phyloP scores from a whole-genome alignment of 2,329 filamentous ascomycete genomes.

The Colletotrichum sp. region DNA sequence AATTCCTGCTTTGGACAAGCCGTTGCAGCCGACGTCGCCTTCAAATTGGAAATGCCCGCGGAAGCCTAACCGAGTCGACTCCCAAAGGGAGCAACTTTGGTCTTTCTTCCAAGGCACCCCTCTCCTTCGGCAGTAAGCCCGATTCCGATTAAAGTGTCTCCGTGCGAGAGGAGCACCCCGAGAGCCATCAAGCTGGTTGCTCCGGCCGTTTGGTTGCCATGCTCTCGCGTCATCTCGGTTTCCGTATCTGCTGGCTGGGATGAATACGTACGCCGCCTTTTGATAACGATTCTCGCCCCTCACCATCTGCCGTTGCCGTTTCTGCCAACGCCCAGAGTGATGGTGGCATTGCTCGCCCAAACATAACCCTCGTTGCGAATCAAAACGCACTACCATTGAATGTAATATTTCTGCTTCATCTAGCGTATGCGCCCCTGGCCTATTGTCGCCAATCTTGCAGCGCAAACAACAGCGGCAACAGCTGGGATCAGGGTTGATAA shows the following conservation, averaged over 20 bases:
- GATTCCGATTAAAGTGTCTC: background rate
- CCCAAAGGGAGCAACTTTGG: background rate
- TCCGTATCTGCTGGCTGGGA: background rate
- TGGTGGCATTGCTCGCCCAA: background rate
- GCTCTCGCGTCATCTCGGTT: background rate
- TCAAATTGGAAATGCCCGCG: background rate
- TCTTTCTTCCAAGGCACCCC: background rate
- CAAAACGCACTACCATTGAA: background rate
- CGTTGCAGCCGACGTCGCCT: background rate
- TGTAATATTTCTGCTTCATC: slow-evolving; percentile 4
- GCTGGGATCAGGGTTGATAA: slow-evolving; percentile 2
- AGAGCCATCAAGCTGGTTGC: background rate
- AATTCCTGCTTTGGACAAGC: background rate
- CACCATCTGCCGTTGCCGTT: background rate
- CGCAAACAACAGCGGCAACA: background rate
- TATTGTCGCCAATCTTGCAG: slow-evolving; percentile 8
- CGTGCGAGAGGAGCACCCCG: background rate
- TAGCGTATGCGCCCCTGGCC: background rate
- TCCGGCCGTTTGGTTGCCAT: background rate
- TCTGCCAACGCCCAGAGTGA: background rate
- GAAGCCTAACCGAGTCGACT: background rate
- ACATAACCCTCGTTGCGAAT: background rate
- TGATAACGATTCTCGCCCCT: background rate
- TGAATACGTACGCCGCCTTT: background rate
- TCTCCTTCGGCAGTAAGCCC: background rate